phyloP scores from a whole-genome alignment of 768 basidiomycete species.

The Sporobolomyces phaffii region DNA sequence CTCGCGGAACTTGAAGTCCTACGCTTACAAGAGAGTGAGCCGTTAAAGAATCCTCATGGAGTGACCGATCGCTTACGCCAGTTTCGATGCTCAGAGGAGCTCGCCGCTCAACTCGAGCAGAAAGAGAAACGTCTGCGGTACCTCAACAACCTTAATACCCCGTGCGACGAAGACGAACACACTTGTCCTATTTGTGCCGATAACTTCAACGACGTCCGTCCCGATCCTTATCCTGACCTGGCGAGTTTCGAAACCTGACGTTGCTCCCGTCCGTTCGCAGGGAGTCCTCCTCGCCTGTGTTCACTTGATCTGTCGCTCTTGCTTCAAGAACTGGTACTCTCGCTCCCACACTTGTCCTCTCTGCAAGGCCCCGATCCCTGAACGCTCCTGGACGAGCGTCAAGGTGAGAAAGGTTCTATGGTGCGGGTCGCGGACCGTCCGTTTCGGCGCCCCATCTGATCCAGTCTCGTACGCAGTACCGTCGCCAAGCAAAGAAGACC shows the following conservation, averaged over 20 bases:
- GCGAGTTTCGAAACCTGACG: neutral
- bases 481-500: slow-evolving; percentile 14
- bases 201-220: neutral
- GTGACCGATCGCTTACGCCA: too few relatives aligned
- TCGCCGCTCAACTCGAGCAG: neutral
- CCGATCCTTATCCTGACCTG: neutral
- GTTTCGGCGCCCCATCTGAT: neutral
- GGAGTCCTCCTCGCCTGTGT: slow-evolving; percentile 40
- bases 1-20: slow-evolving; percentile 11
- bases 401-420: neutral
- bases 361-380: slow-evolving; percentile 23
- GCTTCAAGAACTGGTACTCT: slow-evolving; percentile 34
- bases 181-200: slow-evolving; percentile 39
- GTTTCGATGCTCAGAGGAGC: slow-evolving; percentile 14
- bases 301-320: slow-evolving; percentile 33
- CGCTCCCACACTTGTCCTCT: slow-evolving; percentile 30
- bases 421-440: too few relatives aligned
- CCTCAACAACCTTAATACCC: slow-evolving; percentile 31
- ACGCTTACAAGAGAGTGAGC: slow-evolving; percentile 19
- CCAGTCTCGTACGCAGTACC: neutral
- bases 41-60: too few relatives aligned
- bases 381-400: slow-evolving; percentile 11
- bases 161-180: slow-evolving; percentile 12
- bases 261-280: neutral
- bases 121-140: slow-evolving; percentile 29